phyloP scores from a whole-genome alignment of 2,329 filamentous ascomycete genomes.

The Pyricularia pennisetigena region DNA sequence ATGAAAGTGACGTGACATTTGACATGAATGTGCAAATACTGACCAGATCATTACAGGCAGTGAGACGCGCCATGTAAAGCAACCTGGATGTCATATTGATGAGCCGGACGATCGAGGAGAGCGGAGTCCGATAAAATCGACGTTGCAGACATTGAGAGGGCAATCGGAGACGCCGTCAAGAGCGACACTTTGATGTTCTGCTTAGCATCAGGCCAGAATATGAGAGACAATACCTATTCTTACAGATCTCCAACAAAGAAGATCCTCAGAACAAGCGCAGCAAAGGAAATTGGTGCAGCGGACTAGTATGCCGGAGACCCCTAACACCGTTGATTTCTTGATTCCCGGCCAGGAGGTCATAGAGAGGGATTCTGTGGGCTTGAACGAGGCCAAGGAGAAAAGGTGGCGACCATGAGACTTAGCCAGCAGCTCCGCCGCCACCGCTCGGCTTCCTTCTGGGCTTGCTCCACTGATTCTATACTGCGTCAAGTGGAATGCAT shows the following conservation, averaged over 20 bases:
- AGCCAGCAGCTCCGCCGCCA: neutral
- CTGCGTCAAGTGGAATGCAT: neutral
- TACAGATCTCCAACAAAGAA: neutral
- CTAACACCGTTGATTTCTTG: neutral
- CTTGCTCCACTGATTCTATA: neutral
- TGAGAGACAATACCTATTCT: neutral
- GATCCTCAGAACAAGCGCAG: neutral
- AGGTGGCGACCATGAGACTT: neutral
- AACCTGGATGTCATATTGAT: conserved; percentile 7
- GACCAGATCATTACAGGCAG: neutral
- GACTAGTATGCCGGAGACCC: neutral
- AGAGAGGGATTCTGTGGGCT: neutral
- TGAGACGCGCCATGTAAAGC: conserved; percentile 4
- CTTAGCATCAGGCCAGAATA: neutral
- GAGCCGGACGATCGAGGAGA: conserved; percentile 6
- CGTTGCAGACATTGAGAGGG: neutral
- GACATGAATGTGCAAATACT: too few species aligned
- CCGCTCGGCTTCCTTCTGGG: neutral
- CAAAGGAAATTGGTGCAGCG: neutral
- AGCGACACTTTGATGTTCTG: conserved; percentile 5
- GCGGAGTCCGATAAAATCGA: neutral
- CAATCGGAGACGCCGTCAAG: neutral
- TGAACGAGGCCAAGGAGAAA: neutral
- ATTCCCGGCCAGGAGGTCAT: neutral
- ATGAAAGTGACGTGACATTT: too few species aligned